Conservation (phyloP, 179 eudicot species). For the Sideroxylon spinosum region DNA sequence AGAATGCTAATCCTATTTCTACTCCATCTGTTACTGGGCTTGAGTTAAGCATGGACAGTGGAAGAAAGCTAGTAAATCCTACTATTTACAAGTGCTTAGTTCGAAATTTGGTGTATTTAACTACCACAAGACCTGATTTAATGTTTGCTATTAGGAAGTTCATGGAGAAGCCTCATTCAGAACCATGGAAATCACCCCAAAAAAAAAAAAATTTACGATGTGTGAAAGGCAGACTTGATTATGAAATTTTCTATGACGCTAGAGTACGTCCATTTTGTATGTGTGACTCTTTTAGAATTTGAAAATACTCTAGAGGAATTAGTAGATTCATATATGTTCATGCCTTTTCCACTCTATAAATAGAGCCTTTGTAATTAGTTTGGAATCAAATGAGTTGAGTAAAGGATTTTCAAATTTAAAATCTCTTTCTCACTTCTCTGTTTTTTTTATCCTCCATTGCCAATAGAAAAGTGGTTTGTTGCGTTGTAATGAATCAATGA, state of each 20-base stretch:
- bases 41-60: not conserved
- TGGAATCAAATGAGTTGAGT: too few species aligned
- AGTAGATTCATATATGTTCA: too few species aligned
- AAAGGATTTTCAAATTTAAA: too few species aligned
- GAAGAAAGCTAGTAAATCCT: not conserved
- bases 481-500: too few species aligned
- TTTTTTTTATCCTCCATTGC: too few species aligned
- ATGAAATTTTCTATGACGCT: slow-evolving; percentile 4
- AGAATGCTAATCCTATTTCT: not conserved
- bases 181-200: not conserved
- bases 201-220: not conserved
- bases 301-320: too few species aligned
- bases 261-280: not conserved
- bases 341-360: too few species aligned
- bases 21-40: not conserved
- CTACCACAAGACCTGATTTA: not conserved
- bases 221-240: not conserved
- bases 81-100: not conserved
- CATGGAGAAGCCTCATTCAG: not conserved
- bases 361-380: too few species aligned
- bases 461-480: too few species aligned
- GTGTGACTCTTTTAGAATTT: too few species aligned
- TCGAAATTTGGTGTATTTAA: not conserved
- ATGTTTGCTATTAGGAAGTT: slow-evolving; percentile 3
- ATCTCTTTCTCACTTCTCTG: too few species aligned